Evolutionary conservation across 768 basidiomycete genomes (phyloP).

Genomic region (Mrakia hoshinonis): DNA sequence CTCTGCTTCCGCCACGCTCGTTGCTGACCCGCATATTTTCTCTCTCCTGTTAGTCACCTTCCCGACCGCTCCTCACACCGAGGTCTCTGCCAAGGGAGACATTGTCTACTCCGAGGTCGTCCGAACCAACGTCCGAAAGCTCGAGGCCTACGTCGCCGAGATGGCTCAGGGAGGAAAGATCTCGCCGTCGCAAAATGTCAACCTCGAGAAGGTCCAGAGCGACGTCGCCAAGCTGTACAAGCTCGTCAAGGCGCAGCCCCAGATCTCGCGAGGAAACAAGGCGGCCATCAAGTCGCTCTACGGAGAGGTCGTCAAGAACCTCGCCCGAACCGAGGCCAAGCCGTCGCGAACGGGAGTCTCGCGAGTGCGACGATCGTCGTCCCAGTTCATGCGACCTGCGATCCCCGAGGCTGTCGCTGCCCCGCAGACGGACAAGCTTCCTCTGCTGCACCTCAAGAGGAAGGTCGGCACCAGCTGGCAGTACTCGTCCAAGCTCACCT

Average conservation of each 20-base stretch:
- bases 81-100: constrained; percentile 86
- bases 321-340: constrained; percentile 51
- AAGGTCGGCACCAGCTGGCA: constrained; percentile 93
- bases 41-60: constrained; percentile 62
- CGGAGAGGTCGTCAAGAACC: constrained; percentile 88
- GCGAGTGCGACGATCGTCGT: constrained; percentile 80
- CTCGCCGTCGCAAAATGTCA: constrained; percentile 61
- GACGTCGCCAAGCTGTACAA: constrained; percentile 96
- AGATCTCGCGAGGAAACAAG: constrained; percentile 70
- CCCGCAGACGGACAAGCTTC: constrained; percentile 59
- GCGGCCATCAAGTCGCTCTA: constrained; percentile 56
- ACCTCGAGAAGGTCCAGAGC: constrained; percentile 95
- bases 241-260: constrained; percentile 91
- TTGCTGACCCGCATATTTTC: neutral
- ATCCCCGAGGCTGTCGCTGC: constrained; percentile 50
- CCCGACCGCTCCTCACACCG: constrained; percentile 93
- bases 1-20: neutral
- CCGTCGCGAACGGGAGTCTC: constrained; percentile 47
- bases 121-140: constrained; percentile 89
- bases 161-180: constrained; percentile 89
- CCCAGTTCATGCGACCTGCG: constrained; percentile 92
- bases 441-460: constrained; percentile 90
- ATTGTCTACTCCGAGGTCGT: constrained; percentile 91
- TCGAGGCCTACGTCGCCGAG: constrained; percentile 86
- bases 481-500: constrained; percentile 90